Base-by-base conservation (phyloP, 2,329 filamentous ascomycete genomes). In the Ambrosiella xylebori region DNA sequence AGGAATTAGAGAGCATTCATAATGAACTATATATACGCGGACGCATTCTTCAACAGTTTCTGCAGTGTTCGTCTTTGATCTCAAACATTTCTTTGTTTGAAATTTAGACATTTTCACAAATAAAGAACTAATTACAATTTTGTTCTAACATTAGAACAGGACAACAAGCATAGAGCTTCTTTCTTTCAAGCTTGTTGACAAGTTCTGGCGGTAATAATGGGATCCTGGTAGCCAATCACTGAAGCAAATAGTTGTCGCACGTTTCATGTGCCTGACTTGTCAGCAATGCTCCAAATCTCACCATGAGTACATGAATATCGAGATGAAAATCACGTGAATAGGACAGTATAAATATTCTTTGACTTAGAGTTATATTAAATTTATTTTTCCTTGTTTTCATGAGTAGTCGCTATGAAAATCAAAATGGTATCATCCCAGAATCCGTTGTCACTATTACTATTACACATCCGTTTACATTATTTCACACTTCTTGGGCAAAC, bases 401-500 rank as follows among this genome's bases (percentile, higher is more conserved):
- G 45, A 19, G 55, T 38, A 51, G 27, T 19, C 37, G 53, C 41
- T 19, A 17, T 54, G 38, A 57, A 60, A 57, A 60, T 58, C 45
- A 60, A 44, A 41, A 58, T 56, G 56, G 59, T 60, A 53, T 58
- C 52, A 49, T 49, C 37, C 53, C 15, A 41, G 19, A 19, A 35
- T 41, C 17, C 15, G 44, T 49, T 36, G 41, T 39, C 9, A 17
- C 19, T 38, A n/a, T 13, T 7, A 11, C 19, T 15, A 15, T 49
- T 36, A 36, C 17, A 17, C 56, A 47, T 27, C 27, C 27, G 27
- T 27, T 58, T 57, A 60, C 59, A 60, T 60, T 19, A 60, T 57
- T 45, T 55, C 56, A 35, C 59, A 60, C 45, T 60, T 58, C 52
- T 53, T 60, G 7, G 88, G 87, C 64, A 93, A 71, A 19, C 88